Conservation (phyloP, 2,329 filamentous ascomycete species). For the Pestalotiopsis sp. region DNA sequence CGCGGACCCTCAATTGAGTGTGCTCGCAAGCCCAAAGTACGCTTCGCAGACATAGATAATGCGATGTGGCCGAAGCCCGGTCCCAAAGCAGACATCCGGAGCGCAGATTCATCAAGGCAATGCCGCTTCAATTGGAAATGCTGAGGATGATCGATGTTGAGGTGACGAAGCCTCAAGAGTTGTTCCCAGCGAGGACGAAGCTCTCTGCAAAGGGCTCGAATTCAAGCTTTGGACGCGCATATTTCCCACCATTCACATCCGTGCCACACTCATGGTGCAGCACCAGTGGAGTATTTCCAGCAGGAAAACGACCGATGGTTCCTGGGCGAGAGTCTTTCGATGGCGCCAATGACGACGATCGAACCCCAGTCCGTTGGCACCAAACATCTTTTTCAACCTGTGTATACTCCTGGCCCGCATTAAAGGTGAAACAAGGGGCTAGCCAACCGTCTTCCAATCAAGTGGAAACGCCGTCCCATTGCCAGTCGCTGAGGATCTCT, state of each 20-base stretch:
- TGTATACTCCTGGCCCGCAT: background rate
- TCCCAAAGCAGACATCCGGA: background rate
- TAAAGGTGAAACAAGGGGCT: slow-evolving; percentile 7
- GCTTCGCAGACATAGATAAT: background rate
- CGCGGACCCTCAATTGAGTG: too few species aligned
- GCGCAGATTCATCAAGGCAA: background rate
- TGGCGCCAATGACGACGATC: background rate
- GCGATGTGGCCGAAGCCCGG: background rate
- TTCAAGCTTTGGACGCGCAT: background rate
- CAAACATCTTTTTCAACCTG: background rate
- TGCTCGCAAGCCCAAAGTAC: background rate
- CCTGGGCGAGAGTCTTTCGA: background rate
- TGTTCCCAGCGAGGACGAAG: background rate
- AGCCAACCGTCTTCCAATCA: background rate
- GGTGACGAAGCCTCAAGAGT: slow-evolving; percentile 1
- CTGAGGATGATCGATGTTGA: background rate
- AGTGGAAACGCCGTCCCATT: background rate
- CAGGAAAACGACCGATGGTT: background rate
- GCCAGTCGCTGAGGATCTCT: background rate
- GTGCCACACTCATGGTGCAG: background rate
- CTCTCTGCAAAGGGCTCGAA: background rate
- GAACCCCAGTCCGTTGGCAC: background rate
- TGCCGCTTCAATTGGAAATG: background rate
- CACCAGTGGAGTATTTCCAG: background rate
- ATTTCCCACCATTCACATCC: slow-evolving; percentile 10